Base-by-base conservation (phyloP, 305 asterid species). In the Fraxinus dipetala region DNA sequence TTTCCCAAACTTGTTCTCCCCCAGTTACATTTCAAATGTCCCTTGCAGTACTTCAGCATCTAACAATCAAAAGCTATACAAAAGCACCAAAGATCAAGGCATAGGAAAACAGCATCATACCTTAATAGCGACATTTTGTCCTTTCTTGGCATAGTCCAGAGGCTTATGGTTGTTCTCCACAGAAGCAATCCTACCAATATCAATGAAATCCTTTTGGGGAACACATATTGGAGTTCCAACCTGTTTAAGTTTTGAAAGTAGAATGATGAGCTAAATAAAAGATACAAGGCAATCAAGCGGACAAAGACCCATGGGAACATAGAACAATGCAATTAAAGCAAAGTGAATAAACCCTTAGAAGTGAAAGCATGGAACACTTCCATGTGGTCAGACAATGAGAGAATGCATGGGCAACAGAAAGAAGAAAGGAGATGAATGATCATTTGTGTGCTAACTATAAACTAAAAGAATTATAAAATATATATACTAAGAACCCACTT, bases 91-190 rank as follows among this genome's bases (percentile, higher is more conserved):
- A 51, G 48, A 10, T 26, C 38, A 18, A 16, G 36, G 45, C 26
- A 59, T 76, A 73, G 79, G 61, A 32, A 69, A 73, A 84, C 82
- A 45, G 80, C 76, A 51, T 34, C 90, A 67, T 92, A 96, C 99
- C 99, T 96, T 96, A 80, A 96, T 91, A 85, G 99, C 98, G 81
- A 96, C 97, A 87, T 86, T 89, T 82, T 91, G 97, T 78, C 99
- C 98, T 88, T 93, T 96, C 88, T 91, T 94, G 79, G 98, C 99
- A 89, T 70, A 91, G 84, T 93, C 98, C 85, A 92, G 98, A 34
- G 98, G 91, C 87, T 87, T 93, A 63, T 94, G 97, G 86, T 96
- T 93, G 87, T 92, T 96, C 89, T 94, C 98, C 85, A 96, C 89
- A 18, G 99, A 96, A 59, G 98, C 92, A 82, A 96, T 88, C 79